These are phyloP conservation scores for Fusarium metavorans DNA, from an alignment of 2,329 filamentous ascomycete genomes.

Conservation along the genomic window DNA sequence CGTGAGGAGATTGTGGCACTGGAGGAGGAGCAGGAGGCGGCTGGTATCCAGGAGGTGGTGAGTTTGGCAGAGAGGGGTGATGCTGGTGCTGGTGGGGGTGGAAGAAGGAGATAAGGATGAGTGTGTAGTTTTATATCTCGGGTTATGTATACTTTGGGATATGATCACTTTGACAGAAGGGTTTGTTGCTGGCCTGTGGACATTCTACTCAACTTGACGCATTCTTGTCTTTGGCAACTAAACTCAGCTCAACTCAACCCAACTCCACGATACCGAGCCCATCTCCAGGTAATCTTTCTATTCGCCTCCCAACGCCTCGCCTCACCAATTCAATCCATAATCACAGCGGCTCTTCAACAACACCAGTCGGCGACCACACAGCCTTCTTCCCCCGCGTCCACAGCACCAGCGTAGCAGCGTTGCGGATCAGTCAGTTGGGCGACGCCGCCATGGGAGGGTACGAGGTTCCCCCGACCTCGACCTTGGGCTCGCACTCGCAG, in stretches of 20 bases:
- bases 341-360: conserved; percentile 46
- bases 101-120: conserved; percentile 47
- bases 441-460: conserved; percentile 73
- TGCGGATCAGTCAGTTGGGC: conserved; percentile 53
- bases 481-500: conserved; percentile 74
- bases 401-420: conserved; percentile 45
- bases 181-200: background rate
- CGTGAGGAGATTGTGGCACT: conserved; percentile 91
- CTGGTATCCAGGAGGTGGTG: conserved; percentile 94
- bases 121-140: background rate
- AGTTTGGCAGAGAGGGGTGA: conserved; percentile 81
- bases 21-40: conserved; percentile 96
- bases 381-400: conserved; percentile 46
- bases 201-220: background rate
- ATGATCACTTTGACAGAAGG: background rate
- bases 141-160: background rate
- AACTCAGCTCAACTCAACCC: background rate
- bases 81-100: conserved; percentile 55
- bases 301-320: conserved; percentile 5
- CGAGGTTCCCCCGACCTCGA: conserved; percentile 69
- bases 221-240: background rate
- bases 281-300: background rate
- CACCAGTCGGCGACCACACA: conserved; percentile 46
- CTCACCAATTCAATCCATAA: background rate
- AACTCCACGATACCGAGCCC: background rate